Base-by-base conservation (phyloP, 2,329 filamentous ascomycete species). In the Curvularia spicifera region DNA sequence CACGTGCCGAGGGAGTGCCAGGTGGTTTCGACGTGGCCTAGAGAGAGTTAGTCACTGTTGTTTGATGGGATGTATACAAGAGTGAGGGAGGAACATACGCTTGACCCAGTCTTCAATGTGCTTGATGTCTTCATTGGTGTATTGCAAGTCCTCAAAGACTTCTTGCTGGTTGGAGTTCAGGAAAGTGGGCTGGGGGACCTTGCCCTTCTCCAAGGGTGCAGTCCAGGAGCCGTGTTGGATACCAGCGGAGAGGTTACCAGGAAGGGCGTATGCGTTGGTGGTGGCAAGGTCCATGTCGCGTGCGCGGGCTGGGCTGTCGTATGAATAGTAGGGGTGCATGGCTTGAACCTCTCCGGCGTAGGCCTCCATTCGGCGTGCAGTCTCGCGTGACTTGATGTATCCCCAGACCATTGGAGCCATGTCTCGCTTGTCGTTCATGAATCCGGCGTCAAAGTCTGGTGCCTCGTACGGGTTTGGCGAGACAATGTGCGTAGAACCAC, bases 341-440 rank as follows among this genome's bases (percentile, higher is more conserved):
- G 67, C 63, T 20, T 82, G 83, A 22, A 78, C 89, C 73, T 93
- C 90, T 59, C 90, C 90, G 1, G 89, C 89, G 64, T 91, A 93
- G 0, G 89, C 87, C 26, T 88, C 84, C 90, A 92, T 92, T 63
- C 89, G 86, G 3, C 90, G 84, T 1, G 90, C 90, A 3, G 89
- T 93, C 82, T 92, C 90, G 56, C 90, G 88, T 2, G 88, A 91
- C 79, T 92, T 92, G 81, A 92, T 90, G 78, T 93, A 93, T 4
- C 88, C 88, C 90, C 90, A 93, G 5, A 93, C 89, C 74, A 76
- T 91, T 8, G 90, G 89, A 0, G 87, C 89, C 90, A 93, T 93
- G 70, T 93, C 91, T 24, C 90, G 84, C 78, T 91, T 89, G 77
- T 93, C 90, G 69, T 91, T 93, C 90, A 93, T 92, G 81, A 93